Conservation (phyloP, 2,329 filamentous ascomycete genomes). For the Talaromyces rugulosus region DNA sequence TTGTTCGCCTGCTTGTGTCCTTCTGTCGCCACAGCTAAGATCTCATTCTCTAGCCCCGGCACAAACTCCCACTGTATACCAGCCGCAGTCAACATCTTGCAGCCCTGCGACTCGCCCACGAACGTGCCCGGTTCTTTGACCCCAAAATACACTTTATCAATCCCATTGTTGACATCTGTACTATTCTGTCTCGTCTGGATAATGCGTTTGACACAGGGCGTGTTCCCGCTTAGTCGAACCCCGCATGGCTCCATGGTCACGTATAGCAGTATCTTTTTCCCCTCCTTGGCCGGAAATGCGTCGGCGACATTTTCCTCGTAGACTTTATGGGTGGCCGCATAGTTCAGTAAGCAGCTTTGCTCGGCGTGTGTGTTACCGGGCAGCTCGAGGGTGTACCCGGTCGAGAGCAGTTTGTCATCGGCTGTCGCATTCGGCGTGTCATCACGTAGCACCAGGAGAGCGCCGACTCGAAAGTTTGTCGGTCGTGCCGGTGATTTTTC, state of each 20-base stretch:
- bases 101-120: constrained; percentile 75
- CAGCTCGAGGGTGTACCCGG: constrained; percentile 87
- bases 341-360: constrained; percentile 81
- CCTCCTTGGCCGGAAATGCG: constrained; percentile 35
- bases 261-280: constrained; percentile 60
- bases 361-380: constrained; percentile 94
- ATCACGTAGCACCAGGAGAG: constrained; percentile 62
- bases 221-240: constrained; percentile 43
- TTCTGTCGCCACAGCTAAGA: constrained; percentile 74
- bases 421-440: constrained; percentile 19
- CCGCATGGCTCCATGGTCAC: constrained; percentile 73
- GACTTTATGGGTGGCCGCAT: constrained; percentile 31
- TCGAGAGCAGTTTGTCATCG: constrained; percentile 59
- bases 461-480: constrained; percentile 91
- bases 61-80: constrained; percentile 73
- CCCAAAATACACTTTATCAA: constrained; percentile 79
- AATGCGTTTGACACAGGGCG: constrained; percentile 68
- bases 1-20: constrained; percentile 58
- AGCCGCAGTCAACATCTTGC: constrained; percentile 62
- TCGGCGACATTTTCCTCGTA: constrained; percentile 30
- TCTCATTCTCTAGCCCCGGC: constrained; percentile 71
- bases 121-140: constrained; percentile 88
- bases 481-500: constrained; percentile 76
- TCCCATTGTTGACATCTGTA: constrained; percentile 48
- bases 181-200: constrained; percentile 44